Evolutionary conservation across 768 basidiomycete species (phyloP), one percentile per base, ranked within the genome.

Genomic region (Sistotremastrum niveocremeum): DNA sequence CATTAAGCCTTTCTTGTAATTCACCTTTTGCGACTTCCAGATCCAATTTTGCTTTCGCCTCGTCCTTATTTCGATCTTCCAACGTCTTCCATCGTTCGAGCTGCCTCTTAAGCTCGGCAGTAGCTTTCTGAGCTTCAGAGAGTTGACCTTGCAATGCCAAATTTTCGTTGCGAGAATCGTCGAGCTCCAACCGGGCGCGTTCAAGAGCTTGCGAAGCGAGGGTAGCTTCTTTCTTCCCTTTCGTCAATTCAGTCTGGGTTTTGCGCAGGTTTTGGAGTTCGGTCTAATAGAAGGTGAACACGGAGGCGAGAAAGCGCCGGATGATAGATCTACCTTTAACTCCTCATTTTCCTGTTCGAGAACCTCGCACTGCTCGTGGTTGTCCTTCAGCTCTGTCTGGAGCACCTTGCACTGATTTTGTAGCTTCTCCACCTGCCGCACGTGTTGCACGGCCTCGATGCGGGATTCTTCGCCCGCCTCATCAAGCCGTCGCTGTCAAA

Each of bases 51-150:
- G 64, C 55, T 76, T 78, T 37, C 76, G 69, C 44, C 71, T 61
- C 5, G 62, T 58, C 44, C 79, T 81, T 6, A 71, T 65, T 33
- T 81, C 77, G 11, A 65, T 65, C 76, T 54, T 85, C 84, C 11
- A 84, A 59, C 30, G 60, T 69, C 54, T 81, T 70, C 81, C 81
- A 84, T 54, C 79, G 75, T 37, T 73, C 72, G 6, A 86, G 62
- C 52, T 87, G 84, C 10, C 71, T 70, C 42, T 72, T 69, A 35
- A 84, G 63, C 37, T 80, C 72, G 4, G 62, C 60, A 41, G 71
- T 72, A 7, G 69, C 68, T 5, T 76, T 72, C 49, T 75, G 72
- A 28, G 76, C 67, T 37, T 83, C 80, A 37, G 74, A 71, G 45
- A 77, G 72, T 34, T 65, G 56, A 39, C 68, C 70, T 48, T 79